Percentiles rank a stretch among this genome's conserved stretches.
phyloP scores from a whole-genome alignment of 2,329 filamentous ascomycete species.

The Fusarium graminum region DNA sequence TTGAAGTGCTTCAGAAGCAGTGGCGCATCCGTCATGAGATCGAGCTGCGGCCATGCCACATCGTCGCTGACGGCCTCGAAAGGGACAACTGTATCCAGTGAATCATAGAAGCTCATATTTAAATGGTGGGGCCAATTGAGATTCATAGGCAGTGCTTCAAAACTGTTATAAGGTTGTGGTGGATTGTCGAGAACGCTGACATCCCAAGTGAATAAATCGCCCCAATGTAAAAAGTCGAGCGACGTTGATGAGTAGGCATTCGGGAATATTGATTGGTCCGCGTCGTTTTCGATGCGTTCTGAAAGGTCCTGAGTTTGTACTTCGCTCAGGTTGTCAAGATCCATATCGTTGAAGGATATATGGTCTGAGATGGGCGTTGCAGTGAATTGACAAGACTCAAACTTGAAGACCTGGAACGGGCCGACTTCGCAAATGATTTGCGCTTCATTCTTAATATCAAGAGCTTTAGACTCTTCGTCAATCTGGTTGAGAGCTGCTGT shows the following conservation, averaged over 20 bases:
- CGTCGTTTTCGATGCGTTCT: constrained; percentile 2
- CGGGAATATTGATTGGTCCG: rapidly evolving
- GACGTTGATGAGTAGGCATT: constrained; percentile 22
- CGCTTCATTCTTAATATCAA: constrained; percentile 11
- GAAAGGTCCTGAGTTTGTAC: constrained; percentile 11
- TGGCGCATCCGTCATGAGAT: constrained; percentile 38
- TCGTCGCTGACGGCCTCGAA: constrained; percentile 13
- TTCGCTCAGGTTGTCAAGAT: constrained; percentile 24
- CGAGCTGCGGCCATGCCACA: constrained; percentile 34
- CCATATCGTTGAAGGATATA: constrained; percentile 26
- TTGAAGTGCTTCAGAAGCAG: constrained; percentile 40
- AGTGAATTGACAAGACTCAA: constrained; percentile 10
- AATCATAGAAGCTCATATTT: constrained; percentile 17
- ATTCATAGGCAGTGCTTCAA: constrained; percentile 18
- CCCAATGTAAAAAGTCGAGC: constrained; percentile 40
- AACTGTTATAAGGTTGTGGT: constrained; percentile 19
- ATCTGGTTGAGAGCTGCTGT: constrained; percentile 37
- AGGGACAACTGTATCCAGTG: constrained; percentile 4
- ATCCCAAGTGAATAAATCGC: constrained; percentile 43
- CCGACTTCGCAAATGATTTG: constrained; percentile 20
- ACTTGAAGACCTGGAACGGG: constrained; percentile 40
- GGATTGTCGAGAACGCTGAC: constrained; percentile 39
- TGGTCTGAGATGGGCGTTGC: constrained; percentile 26
- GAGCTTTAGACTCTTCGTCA: constrained; percentile 36
- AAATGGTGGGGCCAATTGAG: constrained; percentile 30